Conservation (phyloP, 139 green algal genomes). For the Auxenochlorella pyrenoidosa region DNA sequence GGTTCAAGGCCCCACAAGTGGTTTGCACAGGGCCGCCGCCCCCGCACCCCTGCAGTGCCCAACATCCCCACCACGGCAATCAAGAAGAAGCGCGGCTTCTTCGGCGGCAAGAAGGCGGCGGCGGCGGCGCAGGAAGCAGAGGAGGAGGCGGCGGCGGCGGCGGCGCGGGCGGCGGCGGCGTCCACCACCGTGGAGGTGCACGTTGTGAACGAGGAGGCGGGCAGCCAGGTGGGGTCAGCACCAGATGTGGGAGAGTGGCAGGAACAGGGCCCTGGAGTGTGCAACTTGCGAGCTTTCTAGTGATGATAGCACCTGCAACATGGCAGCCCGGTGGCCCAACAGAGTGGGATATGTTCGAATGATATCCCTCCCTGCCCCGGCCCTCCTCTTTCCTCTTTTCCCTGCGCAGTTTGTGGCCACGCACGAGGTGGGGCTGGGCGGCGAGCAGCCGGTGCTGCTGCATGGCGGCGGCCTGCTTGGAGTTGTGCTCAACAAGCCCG, state of each 20-base stretch:
- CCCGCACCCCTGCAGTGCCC: constrained; percentile 11
- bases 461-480: constrained; percentile 51
- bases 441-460: constrained; percentile 43
- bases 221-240: constrained; percentile 4
- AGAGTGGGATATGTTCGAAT: too few species aligned
- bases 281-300: too few species aligned
- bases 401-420: constrained; percentile 34
- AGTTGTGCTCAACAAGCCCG: constrained; percentile 33
- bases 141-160: constrained; percentile 17
- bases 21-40: too few species aligned
- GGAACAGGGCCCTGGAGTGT: too few species aligned
- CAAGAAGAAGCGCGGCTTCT: constrained; percentile 32
- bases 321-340: too few species aligned
- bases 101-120: constrained; percentile 23
- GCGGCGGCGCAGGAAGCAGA: constrained; percentile 9
- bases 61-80: constrained; percentile 29
- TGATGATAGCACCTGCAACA: not conserved
- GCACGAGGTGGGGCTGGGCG: constrained; percentile 34
- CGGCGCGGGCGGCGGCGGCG: not conserved
- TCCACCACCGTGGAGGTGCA: constrained; percentile 35
- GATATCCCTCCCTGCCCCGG: too few species aligned
- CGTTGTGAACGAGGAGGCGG: constrained; percentile 43
- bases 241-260: too few species aligned
- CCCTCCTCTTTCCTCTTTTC: not conserved
- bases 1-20: too few species aligned